Evolutionary conservation across 495 filamentous ascomycete species (phyloP).

Genomic region (Trypethelium eluteriae): DNA sequence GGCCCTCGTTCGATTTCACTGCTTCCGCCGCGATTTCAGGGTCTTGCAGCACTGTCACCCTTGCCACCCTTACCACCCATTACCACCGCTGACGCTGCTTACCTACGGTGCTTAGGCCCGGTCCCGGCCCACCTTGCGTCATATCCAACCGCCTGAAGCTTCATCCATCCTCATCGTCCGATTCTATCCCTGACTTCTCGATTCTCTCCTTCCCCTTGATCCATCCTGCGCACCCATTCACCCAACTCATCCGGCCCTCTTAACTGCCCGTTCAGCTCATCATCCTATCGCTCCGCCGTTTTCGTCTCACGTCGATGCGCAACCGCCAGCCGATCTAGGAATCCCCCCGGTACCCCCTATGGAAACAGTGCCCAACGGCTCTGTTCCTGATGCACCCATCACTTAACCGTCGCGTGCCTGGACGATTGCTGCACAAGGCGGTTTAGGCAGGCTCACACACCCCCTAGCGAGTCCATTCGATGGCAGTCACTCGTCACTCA

Average conservation of each 20-base stretch:
- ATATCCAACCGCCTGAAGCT: not conserved
- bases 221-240: not conserved
- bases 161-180: slow-evolving; percentile 4
- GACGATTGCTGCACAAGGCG: no score
- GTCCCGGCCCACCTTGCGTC: not conserved
- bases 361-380: no score
- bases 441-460: no score
- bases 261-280: not conserved
- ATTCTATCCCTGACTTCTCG: not conserved
- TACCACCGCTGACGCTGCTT: no score
- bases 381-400: no score
- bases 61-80: not conserved
- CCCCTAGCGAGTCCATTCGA: no score
- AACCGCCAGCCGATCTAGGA: not conserved
- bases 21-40: not conserved
- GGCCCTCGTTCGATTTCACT: not conserved
- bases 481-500: no score
- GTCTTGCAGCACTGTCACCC: not conserved
- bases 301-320: not conserved
- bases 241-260: not conserved
- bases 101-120: not conserved
- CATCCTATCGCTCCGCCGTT: no score
- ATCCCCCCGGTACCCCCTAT: no score
- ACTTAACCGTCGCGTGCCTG: no score
- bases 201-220: not conserved